Conservation (phyloP, 2,329 filamentous ascomycete species). For the Cercospora nicotianae region DNA sequence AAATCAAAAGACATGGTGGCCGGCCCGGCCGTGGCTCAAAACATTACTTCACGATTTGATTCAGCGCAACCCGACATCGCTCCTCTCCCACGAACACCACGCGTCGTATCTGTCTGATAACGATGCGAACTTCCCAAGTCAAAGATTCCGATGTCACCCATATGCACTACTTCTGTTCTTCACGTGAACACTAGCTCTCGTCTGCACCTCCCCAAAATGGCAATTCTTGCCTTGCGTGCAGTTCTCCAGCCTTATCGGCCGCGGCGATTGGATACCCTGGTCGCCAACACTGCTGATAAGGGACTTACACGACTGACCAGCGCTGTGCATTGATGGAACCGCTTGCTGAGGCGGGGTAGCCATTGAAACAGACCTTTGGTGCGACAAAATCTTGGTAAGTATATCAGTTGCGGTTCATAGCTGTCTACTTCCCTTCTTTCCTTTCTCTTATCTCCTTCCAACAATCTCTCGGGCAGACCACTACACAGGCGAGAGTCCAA, state of each 20-base stretch:
- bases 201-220: conserved; percentile 3
- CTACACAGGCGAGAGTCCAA: not conserved
- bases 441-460: not conserved
- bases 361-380: conserved; percentile 1
- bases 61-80: not conserved
- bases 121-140: not conserved
- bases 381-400: not conserved
- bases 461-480: not conserved
- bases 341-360: not conserved
- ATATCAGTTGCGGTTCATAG: not conserved
- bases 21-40: not conserved
- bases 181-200: not conserved
- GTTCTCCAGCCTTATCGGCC: conserved; percentile 4
- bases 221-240: conserved; percentile 5
- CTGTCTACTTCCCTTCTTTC: not conserved
- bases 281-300: conserved; percentile 1
- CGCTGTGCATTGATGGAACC: not conserved
- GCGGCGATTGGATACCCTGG: conserved; percentile 6
- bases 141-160: not conserved
- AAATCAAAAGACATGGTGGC: not conserved
- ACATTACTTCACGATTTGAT: conserved; percentile 7
- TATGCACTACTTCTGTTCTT: not conserved
- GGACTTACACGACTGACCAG: not conserved
- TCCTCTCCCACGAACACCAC: not conserved
- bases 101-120: not conserved